Conservation (phyloP, 2,329 filamentous ascomycete genomes). For the Trichoderma sp. region DNA sequence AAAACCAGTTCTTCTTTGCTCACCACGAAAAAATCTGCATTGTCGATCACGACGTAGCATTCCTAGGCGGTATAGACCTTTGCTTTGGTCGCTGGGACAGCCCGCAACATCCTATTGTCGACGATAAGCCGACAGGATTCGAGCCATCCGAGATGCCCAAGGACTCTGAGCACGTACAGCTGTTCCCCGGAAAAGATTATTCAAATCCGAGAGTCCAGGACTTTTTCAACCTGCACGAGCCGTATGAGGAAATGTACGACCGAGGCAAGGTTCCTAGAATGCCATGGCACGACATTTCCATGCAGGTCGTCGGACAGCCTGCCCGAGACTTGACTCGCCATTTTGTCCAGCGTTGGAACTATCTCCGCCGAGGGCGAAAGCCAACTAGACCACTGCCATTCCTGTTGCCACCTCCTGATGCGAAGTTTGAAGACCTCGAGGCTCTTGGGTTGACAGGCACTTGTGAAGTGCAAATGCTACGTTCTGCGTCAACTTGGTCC, state of each 20-base stretch:
- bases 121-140: constrained; percentile 94
- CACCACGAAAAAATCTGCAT: constrained; percentile 98
- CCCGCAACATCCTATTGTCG: constrained; percentile 83
- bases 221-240: constrained; percentile 88
- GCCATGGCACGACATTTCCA: constrained; percentile 98
- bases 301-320: constrained; percentile 96
- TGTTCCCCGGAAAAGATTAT: constrained; percentile 98
- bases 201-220: constrained; percentile 94
- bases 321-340: constrained; percentile 91
- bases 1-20: constrained; percentile 99
- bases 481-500: constrained; percentile 89
- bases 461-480: constrained; percentile 92
- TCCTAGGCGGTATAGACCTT: constrained; percentile 91
- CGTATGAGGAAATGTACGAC: constrained; percentile 99
- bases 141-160: constrained; percentile 72
- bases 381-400: constrained; percentile 93
- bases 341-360: constrained; percentile 98
- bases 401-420: constrained; percentile 88
- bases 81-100: constrained; percentile 98
- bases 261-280: constrained; percentile 83
- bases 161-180: constrained; percentile 89
- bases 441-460: constrained; percentile 86
- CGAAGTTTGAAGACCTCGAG: constrained; percentile 80
- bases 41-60: constrained; percentile 92
- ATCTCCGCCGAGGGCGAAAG: constrained; percentile 86